A percentile compares a stretch with the other conserved stretches of the same genome.
phyloP scores from a whole-genome alignment of 257 asterid species.

The Ligustrum vulgare region DNA sequence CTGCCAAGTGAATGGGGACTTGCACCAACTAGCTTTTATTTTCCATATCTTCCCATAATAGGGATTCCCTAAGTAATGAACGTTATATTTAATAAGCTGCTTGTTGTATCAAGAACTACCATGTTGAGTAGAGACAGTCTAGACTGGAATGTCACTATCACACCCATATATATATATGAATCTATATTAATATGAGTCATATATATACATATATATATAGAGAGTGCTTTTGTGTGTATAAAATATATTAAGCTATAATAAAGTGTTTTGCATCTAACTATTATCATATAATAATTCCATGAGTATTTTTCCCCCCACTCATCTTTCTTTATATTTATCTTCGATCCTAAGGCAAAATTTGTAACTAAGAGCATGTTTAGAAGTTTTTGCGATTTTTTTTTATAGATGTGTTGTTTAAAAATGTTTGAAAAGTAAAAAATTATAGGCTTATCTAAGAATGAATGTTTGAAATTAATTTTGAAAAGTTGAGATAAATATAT shows the following conservation, averaged over 20 bases:
- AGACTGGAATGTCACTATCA: not conserved
- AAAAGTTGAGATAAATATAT: too few relatives aligned
- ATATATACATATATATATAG: not conserved
- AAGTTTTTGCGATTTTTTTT: too few relatives aligned
- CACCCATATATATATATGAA: not conserved
- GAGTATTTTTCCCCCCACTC: too few relatives aligned
- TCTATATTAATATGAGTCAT: too few relatives aligned
- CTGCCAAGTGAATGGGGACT: slow-evolving; percentile 87
- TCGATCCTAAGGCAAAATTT: too few relatives aligned
- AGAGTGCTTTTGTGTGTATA: slow-evolving; percentile 21
- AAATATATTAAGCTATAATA: slow-evolving; percentile 15
- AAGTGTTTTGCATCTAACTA: not conserved
- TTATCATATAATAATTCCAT: too few relatives aligned
- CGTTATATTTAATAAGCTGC: not conserved
- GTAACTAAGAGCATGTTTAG: too few relatives aligned
- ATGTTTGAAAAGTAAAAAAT: too few relatives aligned
- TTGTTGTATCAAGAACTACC: slow-evolving; percentile 11
- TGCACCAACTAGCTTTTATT: slow-evolving; percentile 75
- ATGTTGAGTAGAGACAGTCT: not conserved
- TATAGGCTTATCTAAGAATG: too few relatives aligned
- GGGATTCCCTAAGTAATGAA: slow-evolving; percentile 69
- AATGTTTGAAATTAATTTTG: too few relatives aligned
- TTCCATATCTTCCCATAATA: slow-evolving; percentile 80
- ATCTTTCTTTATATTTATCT: too few relatives aligned
- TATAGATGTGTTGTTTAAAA: too few relatives aligned